A percentile compares a stretch with the other conserved stretches of the same genome.
Evolutionary conservation across 192 early-diverging fungal genomes (phyloP).

Genomic region (Entomortierella beljakovae): DNA sequence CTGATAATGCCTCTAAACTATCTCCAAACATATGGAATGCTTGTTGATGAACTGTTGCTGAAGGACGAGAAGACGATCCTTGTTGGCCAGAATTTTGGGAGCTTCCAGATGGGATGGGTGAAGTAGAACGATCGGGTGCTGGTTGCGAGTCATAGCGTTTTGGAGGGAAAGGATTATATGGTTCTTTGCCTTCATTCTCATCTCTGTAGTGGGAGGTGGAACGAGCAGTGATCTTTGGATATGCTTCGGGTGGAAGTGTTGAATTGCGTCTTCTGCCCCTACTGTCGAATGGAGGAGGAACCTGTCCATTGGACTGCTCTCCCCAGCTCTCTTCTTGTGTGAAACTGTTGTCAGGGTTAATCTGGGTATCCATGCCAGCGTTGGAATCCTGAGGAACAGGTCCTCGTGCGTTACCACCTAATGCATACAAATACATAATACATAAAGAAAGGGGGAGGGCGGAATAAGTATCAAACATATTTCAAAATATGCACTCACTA

Average conservation of each 20-base stretch:
- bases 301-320: constrained; percentile 7
- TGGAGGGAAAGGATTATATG: constrained; percentile 10
- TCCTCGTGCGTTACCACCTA: constrained; percentile 8
- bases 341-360: constrained; percentile 5
- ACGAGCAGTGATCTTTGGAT: constrained; percentile 42
- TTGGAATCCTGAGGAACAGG: too few relatives aligned
- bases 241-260: constrained; percentile 26
- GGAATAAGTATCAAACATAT: too few relatives aligned
- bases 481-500: too few relatives aligned
- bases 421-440: too few relatives aligned
- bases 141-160: constrained; percentile 48
- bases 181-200: constrained; percentile 28
- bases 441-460: too few relatives aligned
- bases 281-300: background rate
- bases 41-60: constrained; percentile 29
- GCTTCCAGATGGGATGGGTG: constrained; percentile 48
- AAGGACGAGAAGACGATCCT: constrained; percentile 1
- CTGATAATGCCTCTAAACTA: constrained; percentile 31
- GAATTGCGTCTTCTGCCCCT: constrained; percentile 34
- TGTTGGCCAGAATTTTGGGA: constrained; percentile 11
- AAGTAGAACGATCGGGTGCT: constrained; percentile 4
- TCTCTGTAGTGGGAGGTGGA: constrained; percentile 38
- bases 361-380: constrained; percentile 5
- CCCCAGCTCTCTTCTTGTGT: constrained; percentile 11
- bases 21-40: constrained; percentile 43